These are phyloP conservation scores for Filosporella fistucella DNA, from an alignment of 495 filamentous ascomycete species.

Conservation along the genomic window DNA sequence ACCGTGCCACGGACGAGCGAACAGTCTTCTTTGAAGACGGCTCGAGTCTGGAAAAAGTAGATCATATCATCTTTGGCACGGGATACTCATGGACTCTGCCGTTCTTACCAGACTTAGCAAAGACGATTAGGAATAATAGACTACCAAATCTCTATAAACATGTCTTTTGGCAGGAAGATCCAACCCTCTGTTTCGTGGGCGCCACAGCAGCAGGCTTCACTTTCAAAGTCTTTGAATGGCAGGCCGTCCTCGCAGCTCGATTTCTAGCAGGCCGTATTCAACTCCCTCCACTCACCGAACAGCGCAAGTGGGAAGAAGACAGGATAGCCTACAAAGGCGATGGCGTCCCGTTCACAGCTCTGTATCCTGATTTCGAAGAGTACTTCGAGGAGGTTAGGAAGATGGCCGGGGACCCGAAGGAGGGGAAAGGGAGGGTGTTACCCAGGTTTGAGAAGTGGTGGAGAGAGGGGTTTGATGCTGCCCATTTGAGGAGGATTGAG, in stretches of 20 bases:
- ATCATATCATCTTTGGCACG: conserved; percentile 54
- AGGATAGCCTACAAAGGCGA: conserved; percentile 46
- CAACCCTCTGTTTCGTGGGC: conserved; percentile 28
- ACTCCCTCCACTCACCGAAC: conserved; percentile 37
- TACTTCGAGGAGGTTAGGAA: conserved; percentile 42
- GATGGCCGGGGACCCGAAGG: conserved; percentile 16
- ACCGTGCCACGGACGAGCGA: conserved; percentile 27
- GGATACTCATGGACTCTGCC: conserved; percentile 53
- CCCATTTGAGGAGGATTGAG: conserved; percentile 15
- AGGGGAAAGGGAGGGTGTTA: conserved; percentile 12
- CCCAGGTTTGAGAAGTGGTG: conserved; percentile 15
- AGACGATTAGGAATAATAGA: conserved; percentile 43
- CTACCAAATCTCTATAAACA: conserved; percentile 53
- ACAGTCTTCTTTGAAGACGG: conserved; percentile 46
- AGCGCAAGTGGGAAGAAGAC: conserved; percentile 46
- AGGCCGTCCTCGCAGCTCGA: conserved; percentile 33
- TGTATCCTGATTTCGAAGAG: conserved; percentile 47
- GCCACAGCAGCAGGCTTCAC: conserved; percentile 30
- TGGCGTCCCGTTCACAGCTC: conserved; percentile 39
- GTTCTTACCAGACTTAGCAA: conserved; percentile 42
- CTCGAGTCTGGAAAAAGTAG: conserved; percentile 38
- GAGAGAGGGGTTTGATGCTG: conserved; percentile 16
- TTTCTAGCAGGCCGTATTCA: conserved; percentile 32
- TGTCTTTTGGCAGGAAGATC: conserved; percentile 45
- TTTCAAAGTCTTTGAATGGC: conserved; percentile 40